Conservation (phyloP, 129 eudicot genomes). For the Flaveria trinervia region DNA sequence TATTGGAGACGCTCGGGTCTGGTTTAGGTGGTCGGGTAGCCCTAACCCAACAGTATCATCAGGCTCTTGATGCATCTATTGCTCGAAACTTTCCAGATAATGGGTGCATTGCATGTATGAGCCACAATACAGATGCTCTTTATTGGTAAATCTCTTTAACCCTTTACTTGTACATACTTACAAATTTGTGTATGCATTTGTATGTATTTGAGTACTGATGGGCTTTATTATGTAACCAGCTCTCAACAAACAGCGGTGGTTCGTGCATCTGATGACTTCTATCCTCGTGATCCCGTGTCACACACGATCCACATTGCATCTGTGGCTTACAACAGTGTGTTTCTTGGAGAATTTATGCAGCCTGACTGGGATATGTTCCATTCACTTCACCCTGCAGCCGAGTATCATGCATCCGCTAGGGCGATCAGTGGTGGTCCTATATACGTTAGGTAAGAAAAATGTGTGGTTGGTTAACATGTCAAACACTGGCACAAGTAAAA, state of each 20-base stretch:
- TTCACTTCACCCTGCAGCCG: conserved; percentile 81
- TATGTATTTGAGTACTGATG: conserved; percentile 19
- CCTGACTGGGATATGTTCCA: conserved; percentile 98
- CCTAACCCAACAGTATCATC: conserved; percentile 68
- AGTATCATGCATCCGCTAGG: conserved; percentile 80
- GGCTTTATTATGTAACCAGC: conserved; percentile 42
- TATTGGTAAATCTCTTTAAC: conserved; percentile 52
- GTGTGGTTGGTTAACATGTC: background rate
- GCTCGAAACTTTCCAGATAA: conserved; percentile 72
- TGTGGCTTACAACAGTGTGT: conserved; percentile 79
- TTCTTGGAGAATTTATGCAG: conserved; percentile 94
- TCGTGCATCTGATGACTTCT: conserved; percentile 95
- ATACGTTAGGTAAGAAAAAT: conserved; percentile 59
- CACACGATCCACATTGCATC: conserved; percentile 85
- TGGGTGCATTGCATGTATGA: conserved; percentile 83
- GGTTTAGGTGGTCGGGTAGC: conserved; percentile 83
- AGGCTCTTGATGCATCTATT: conserved; percentile 74
- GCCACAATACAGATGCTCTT: conserved; percentile 77
- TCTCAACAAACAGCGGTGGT: conserved; percentile 84
- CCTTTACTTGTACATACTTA: background rate
- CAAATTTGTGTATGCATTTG: background rate
- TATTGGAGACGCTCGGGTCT: conserved; percentile 75
- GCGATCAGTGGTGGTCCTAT: conserved; percentile 83
- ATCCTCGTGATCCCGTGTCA: conserved; percentile 76
- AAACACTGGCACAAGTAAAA: background rate